phyloP scores from a whole-genome alignment of 106 monocot species.

The Allium cepa region DNA sequence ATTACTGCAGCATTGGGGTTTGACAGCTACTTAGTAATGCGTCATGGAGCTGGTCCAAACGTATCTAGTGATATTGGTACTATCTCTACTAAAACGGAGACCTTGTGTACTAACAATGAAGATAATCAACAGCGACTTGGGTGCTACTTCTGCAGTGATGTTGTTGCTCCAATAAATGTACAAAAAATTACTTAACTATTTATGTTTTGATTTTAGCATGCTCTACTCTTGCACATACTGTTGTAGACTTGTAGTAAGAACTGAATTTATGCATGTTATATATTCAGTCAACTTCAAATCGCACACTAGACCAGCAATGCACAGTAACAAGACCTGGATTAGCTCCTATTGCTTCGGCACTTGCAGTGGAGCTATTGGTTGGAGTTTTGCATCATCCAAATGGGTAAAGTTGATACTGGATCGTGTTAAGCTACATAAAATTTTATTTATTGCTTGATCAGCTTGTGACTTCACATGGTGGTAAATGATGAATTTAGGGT shows the following conservation, averaged over 20 bases:
- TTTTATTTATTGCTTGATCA: too few species aligned
- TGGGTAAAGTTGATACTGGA: slow-evolving; percentile 30
- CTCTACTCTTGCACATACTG: not conserved
- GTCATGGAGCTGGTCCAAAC: slow-evolving; percentile 84
- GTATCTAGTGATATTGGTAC: slow-evolving; percentile 9
- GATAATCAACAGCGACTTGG: slow-evolving; percentile 41
- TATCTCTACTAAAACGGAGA: slow-evolving; percentile 19
- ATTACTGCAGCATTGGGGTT: slow-evolving; percentile 97
- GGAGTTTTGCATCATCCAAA: slow-evolving; percentile 85
- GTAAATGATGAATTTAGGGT: too few species aligned
- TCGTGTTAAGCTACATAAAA: too few species aligned
- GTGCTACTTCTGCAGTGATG: slow-evolving; percentile 98
- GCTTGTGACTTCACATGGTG: too few species aligned
- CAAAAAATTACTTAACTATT: not conserved
- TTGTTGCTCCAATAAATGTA: slow-evolving; percentile 97
- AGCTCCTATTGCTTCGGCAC: slow-evolving; percentile 84
- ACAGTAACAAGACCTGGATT: slow-evolving; percentile 94
- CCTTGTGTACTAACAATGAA: slow-evolving; percentile 16
- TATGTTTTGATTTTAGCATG: not conserved
- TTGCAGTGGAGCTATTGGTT: slow-evolving; percentile 80
- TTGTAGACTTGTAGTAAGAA: too few species aligned
- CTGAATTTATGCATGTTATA: not conserved
- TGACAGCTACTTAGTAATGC: slow-evolving; percentile 98
- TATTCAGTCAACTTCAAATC: slow-evolving; percentile 83
- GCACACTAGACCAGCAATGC: slow-evolving; percentile 97